A percentile compares a stretch with the other conserved stretches of the same genome.
Evolutionary conservation across 2,329 filamentous ascomycete species (phyloP).

Genomic region (Microascus cirrosus): DNA sequence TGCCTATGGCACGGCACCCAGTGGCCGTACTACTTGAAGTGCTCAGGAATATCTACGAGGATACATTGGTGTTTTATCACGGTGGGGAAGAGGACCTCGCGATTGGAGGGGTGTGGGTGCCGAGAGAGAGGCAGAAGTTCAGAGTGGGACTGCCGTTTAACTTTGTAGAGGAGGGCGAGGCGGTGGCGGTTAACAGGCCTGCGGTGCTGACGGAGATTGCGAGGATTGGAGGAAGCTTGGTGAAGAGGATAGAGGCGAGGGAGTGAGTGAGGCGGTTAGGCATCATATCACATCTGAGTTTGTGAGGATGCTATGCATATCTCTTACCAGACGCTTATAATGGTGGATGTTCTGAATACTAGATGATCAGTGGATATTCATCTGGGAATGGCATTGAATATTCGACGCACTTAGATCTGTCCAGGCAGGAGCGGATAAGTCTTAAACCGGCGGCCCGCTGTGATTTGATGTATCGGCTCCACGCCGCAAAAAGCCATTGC

Average conservation of each 20-base stretch:
- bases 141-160: constrained; percentile 59
- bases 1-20: constrained; percentile 47
- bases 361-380: too few relatives aligned
- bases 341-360: too few relatives aligned
- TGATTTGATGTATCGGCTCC: not conserved
- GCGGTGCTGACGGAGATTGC: constrained; percentile 65
- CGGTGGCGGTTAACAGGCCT: constrained; percentile 54
- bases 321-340: not conserved
- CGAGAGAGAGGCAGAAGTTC: constrained; percentile 46
- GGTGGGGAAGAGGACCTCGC: constrained; percentile 45
- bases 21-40: constrained; percentile 54
- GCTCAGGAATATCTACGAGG: constrained; percentile 54
- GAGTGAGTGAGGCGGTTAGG: not conserved
- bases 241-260: constrained; percentile 49
- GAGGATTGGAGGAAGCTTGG: constrained; percentile 53
- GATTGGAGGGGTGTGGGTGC: constrained; percentile 49
- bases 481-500: too few relatives aligned
- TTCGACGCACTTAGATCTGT: too few relatives aligned
- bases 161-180: constrained; percentile 26
- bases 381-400: too few relatives aligned
- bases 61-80: constrained; percentile 70
- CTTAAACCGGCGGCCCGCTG: not conserved
- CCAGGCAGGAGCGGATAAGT: too few relatives aligned
- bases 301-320: not conserved
- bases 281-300: not conserved